Percentiles rank a stretch among this genome's conserved stretches.
Evolutionary conservation across 2,329 filamentous ascomycete genomes (phyloP).

Genomic region (Massarina eburnea): DNA sequence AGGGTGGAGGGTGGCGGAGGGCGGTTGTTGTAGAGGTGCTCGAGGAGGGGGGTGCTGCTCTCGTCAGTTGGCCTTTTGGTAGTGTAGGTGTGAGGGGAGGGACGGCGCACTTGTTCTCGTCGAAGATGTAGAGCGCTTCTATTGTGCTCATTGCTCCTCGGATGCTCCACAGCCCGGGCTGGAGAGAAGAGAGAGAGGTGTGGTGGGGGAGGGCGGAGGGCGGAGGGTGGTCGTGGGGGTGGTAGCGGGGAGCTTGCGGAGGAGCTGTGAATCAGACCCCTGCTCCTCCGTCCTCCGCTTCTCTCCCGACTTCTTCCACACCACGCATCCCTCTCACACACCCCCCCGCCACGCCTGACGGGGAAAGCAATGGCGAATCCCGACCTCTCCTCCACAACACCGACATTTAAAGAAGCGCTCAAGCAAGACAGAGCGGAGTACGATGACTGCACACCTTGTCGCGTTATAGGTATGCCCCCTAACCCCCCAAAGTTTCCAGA

Average conservation of each 20-base stretch:
- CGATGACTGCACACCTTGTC: constrained; percentile 71
- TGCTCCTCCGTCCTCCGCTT: background rate
- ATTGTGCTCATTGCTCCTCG: constrained; percentile 63
- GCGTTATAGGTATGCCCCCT: constrained; percentile 62
- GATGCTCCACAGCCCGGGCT: background rate
- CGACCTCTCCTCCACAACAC: constrained; percentile 8
- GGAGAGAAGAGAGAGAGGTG: background rate
- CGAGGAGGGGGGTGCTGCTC: constrained; percentile 77
- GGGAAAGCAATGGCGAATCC: constrained; percentile 15
- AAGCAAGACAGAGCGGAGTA: constrained; percentile 37
- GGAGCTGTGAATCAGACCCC: constrained; percentile 12
- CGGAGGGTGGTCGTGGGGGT: constrained; percentile 12
- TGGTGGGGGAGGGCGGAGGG: constrained; percentile 2
- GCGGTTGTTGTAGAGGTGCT: constrained; percentile 83
- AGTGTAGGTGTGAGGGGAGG: background rate
- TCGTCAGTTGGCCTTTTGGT: constrained; percentile 15
- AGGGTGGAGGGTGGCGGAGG: constrained; percentile 76
- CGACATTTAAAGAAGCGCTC: constrained; percentile 33
- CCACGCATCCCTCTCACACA: background rate
- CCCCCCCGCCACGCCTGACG: background rate
- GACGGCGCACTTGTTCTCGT: constrained; percentile 87
- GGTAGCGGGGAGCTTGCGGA: constrained; percentile 28
- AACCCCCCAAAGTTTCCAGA: too few species aligned
- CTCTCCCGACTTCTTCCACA: background rate
- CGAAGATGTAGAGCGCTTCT: constrained; percentile 94